phyloP scores from a whole-genome alignment of 805 yeast genomes.

The Priceomyces melissophilus region DNA sequence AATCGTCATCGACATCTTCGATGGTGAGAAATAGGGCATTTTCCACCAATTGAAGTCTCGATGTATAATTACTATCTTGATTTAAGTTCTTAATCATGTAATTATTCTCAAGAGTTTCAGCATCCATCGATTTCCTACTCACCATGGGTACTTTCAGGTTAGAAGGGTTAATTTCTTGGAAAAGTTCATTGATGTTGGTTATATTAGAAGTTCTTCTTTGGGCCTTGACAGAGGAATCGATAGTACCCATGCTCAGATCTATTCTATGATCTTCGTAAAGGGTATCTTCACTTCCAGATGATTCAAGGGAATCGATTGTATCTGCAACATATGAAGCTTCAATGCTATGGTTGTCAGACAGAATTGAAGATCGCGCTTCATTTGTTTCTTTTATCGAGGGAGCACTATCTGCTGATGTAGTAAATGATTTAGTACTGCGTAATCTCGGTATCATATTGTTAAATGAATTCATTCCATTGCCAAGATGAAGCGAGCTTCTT shows the following conservation, averaged over 20 bases:
- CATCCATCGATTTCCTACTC: conserved; percentile 19
- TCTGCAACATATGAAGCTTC: too few species aligned
- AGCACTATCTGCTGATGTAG: conserved; percentile 3
- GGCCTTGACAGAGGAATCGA: too few species aligned
- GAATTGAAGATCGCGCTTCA: too few species aligned
- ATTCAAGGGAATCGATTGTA: too few species aligned
- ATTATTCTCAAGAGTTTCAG: conserved; percentile 15
- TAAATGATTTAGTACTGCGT: conserved; percentile 8
- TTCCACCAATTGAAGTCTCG: conserved; percentile 16
- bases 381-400: too few species aligned
- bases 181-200: conserved; percentile 14
- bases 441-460: neutral
- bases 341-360: too few species aligned
- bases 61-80: conserved; percentile 3
- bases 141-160: conserved; percentile 12
- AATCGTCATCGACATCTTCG: conserved; percentile 2
- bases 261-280: too few species aligned
- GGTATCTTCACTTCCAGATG: too few species aligned
- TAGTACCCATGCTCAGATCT: too few species aligned
- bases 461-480: conserved; percentile 1
- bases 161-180: conserved; percentile 10
- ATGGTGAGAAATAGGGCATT: conserved; percentile 18
- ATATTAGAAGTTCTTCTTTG: conserved; percentile 13
- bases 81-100: conserved; percentile 11
- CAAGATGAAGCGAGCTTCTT: conserved; percentile 8